phyloP scores from a whole-genome alignment of 306 rosid genomes.

The Lathyrus oleraceus region DNA sequence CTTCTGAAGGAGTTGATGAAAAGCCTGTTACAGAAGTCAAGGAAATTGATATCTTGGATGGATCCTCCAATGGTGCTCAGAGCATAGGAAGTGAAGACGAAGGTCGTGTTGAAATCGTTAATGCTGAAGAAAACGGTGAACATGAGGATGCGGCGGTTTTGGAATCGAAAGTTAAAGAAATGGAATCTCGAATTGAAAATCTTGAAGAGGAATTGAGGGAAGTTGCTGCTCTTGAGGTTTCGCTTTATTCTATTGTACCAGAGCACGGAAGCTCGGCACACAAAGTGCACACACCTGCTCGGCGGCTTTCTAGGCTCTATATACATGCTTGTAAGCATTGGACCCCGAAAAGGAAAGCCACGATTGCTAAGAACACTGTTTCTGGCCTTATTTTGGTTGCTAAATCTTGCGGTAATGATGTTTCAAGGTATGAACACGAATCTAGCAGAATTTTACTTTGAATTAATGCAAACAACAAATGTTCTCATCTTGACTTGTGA shows the following conservation, averaged over 20 bases:
- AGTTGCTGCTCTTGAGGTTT: constrained; percentile 97
- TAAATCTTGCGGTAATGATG: constrained; percentile 93
- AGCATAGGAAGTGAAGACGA: constrained; percentile 50
- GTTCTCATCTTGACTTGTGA: constrained; percentile 29
- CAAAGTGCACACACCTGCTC: constrained; percentile 97
- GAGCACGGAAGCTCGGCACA: constrained; percentile 98
- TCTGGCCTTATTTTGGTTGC: constrained; percentile 92
- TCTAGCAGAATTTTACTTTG: not conserved
- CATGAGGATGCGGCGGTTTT: constrained; percentile 39
- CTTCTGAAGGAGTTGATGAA: constrained; percentile 64
- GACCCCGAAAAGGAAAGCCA: constrained; percentile 65
- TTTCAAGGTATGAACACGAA: constrained; percentile 64
- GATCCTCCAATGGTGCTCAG: constrained; percentile 50
- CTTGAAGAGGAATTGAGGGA: constrained; percentile 96
- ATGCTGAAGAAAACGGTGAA: constrained; percentile 54
- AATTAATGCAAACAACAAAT: constrained; percentile 25
- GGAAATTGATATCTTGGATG: constrained; percentile 54
- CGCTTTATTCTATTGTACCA: constrained; percentile 86
- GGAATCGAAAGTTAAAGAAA: constrained; percentile 64
- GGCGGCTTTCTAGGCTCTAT: constrained; percentile 91
- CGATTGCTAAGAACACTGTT: constrained; percentile 71
- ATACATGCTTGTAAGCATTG: constrained; percentile 87
- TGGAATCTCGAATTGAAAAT: constrained; percentile 75
- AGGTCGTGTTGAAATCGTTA: constrained; percentile 33
- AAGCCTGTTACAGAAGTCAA: constrained; percentile 49